Evolutionary conservation across 2,329 filamentous ascomycete species (phyloP).

Genomic region (Fusarium anthophilum): DNA sequence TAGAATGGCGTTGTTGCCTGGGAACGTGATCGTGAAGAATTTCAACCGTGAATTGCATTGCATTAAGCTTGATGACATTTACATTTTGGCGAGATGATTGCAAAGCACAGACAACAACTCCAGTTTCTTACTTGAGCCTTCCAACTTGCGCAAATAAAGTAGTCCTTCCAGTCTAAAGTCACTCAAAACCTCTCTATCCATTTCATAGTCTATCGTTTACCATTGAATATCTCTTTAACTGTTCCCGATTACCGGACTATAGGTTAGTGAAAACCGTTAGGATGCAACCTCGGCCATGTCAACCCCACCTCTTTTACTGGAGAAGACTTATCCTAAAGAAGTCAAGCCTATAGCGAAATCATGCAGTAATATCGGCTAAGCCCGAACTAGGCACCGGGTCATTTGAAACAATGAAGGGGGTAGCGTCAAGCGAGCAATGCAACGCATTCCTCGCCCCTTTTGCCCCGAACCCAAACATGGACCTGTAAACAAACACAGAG

Average conservation of each 20-base stretch:
- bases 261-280: background rate
- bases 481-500: slow-evolving; percentile 8
- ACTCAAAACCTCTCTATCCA: rapidly evolving
- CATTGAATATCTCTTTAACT: rapidly evolving
- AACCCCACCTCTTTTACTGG: background rate
- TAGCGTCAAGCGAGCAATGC: slow-evolving; percentile 22
- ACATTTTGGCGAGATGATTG: background rate
- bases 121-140: rapidly evolving
- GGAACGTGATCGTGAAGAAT: too few relatives aligned
- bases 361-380: background rate
- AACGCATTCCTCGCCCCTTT: slow-evolving; percentile 28
- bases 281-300: background rate
- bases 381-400: background rate
- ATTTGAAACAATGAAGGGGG: slow-evolving; percentile 32
- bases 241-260: background rate
- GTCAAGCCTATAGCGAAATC: background rate
- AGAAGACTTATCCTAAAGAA: background rate
- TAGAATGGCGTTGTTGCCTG: rapidly evolving
- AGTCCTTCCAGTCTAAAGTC: too few relatives aligned
- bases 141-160: rapidly evolving
- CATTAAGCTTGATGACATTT: background rate
- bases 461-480: slow-evolving; percentile 9
- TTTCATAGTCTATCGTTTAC: background rate
- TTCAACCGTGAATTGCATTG: rapidly evolving
- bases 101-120: background rate